These are phyloP conservation scores for Pythium pectinolyticum DNA, from an alignment of 352 stramenopile species.

Conservation along the genomic window DNA sequence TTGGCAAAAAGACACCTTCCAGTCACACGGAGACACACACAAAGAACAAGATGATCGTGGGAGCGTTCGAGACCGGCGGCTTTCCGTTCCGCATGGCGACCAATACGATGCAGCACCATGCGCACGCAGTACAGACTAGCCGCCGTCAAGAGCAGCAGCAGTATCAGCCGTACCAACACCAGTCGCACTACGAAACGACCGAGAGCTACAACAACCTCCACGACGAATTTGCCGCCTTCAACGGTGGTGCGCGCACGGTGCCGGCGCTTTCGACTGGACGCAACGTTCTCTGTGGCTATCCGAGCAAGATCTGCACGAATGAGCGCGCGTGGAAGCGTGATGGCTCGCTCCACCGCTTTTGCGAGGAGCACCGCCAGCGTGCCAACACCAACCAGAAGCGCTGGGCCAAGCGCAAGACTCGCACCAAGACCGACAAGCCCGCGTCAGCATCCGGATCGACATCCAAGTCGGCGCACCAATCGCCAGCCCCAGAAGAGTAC, in stretches of 20 bases:
- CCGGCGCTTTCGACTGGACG: not conserved
- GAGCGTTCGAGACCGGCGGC: not conserved
- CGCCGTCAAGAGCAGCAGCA: not conserved
- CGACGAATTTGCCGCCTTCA: not conserved
- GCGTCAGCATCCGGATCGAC: not conserved
- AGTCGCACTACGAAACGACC: not conserved
- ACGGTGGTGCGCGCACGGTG: not conserved
- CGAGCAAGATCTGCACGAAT: conserved; percentile 25
- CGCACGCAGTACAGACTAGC: not conserved
- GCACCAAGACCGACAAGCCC: conserved; percentile 8
- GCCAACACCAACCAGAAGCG: conserved; percentile 34
- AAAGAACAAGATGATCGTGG: conserved; percentile 1
- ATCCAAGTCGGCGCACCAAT: not conserved
- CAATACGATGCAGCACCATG: not conserved
- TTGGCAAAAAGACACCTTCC: no score
- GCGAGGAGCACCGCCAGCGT: conserved; percentile 25
- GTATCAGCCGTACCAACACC: no score
- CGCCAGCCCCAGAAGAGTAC: conserved; percentile 3
- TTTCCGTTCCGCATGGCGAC: not conserved
- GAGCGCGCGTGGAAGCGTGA: conserved; percentile 15
- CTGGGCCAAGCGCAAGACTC: conserved; percentile 20
- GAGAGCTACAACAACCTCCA: not conserved
- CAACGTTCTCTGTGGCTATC: conserved; percentile 22
- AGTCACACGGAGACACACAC: no score
- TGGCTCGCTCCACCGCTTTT: conserved; percentile 13